phyloP scores from a whole-genome alignment of 2,329 filamentous ascomycete genomes.

The Allantophomopsis cytisporea region DNA sequence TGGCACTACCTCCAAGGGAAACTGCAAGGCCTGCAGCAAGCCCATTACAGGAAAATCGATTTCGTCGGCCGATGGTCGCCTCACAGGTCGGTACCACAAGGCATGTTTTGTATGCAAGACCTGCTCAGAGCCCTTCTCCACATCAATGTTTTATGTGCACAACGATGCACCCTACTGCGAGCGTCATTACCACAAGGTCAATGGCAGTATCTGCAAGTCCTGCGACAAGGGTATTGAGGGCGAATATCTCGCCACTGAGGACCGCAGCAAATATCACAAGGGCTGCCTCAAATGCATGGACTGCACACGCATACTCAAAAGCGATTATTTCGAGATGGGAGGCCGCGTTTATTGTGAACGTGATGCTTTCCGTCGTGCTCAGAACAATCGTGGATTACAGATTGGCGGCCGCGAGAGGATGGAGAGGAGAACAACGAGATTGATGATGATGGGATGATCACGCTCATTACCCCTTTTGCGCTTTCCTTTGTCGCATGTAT shows the following conservation, averaged over 20 bases:
- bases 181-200: constrained; percentile 83
- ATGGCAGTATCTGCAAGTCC: constrained; percentile 68
- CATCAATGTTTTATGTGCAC: constrained; percentile 85
- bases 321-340: constrained; percentile 85
- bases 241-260: constrained; percentile 77
- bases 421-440: constrained; percentile 31
- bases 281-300: constrained; percentile 75
- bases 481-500: no score
- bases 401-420: constrained; percentile 17
- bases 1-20: constrained; percentile 29
- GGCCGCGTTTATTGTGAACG: constrained; percentile 75
- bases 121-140: constrained; percentile 69
- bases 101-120: constrained; percentile 85
- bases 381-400: constrained; percentile 8
- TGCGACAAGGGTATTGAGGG: constrained; percentile 87
- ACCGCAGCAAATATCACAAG: constrained; percentile 69
- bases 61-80: constrained; percentile 79
- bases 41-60: constrained; percentile 83
- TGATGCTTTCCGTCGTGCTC: constrained; percentile 44
- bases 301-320: constrained; percentile 58
- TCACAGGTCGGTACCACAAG: constrained; percentile 92
- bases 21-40: constrained; percentile 70
- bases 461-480: no score
- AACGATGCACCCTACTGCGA: constrained; percentile 82
- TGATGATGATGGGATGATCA: constrained; percentile 30